Evolutionary conservation across 2,329 filamentous ascomycete genomes (phyloP), one percentile per base, ranked within the genome.

Genomic region (Thielaviopsis musarum): DNA sequence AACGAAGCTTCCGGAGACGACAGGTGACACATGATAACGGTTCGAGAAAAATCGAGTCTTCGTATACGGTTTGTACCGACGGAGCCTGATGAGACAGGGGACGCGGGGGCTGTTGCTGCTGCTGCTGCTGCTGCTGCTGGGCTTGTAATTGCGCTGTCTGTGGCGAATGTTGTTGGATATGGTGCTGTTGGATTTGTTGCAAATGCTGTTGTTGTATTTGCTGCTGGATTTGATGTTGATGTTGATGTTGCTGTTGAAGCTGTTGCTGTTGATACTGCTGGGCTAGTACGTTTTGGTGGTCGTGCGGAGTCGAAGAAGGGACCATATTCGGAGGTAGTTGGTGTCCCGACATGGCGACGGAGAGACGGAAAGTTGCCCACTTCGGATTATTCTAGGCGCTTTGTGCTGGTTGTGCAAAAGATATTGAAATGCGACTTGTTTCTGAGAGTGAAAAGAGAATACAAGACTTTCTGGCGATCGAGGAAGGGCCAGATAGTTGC

Each of bases 1-100:
- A 96, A 70, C 87, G 86, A 65, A 95, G 74, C 72, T 96, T 96
- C 65, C 90, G 79, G 67, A 84, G 84, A 64, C 91, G 80, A 70
- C 90, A 95, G 58, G 88, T 78, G 28, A 93, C 83, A 69, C 90
- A 95, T 19, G 90, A 87, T 70, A 95, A 83, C 21, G 74, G 70
- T 65, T 77, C 76, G 24, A 62, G 57, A 28, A 52, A 55, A 54
- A 54, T 54, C 15, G 54, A 49, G 17, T 62, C 57, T 21, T 62
- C 57, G 19, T 38, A 57, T 49, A n/a, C n/a, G 6, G 45, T n/a
- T 49, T 17, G n/a, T 7, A 9, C n/a, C 45, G 45, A 19, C 15
- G 45, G n/a, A 12, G 5, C 19, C 17, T 21, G 45, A 6, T 19
- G 17, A 5, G 45, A 49, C n/a, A 49, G n/a, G n/a, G 41, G n/a